A percentile compares a stretch with the other conserved stretches of the same genome.
Conservation (phyloP, 2,329 filamentous ascomycete genomes). For the Aspergillus sp. region DNA sequence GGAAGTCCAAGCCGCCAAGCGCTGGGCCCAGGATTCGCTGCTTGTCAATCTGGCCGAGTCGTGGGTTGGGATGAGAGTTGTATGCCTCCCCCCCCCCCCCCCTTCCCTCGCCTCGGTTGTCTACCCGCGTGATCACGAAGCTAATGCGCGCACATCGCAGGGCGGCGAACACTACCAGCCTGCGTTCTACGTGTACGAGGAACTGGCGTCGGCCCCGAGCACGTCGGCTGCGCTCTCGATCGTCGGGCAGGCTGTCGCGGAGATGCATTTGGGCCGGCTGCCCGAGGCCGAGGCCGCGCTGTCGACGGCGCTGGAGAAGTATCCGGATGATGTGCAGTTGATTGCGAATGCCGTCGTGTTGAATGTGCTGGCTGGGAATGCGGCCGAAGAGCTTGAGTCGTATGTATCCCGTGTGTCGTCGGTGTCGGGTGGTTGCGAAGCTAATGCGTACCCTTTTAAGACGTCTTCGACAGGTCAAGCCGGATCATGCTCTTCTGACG, state of each 20-base stretch:
- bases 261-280: constrained; percentile 78
- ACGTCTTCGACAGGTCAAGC: constrained; percentile 43
- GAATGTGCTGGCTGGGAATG: constrained; percentile 66
- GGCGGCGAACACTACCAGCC: constrained; percentile 94
- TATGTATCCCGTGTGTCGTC: constrained; percentile 36
- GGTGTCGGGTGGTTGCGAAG: background rate
- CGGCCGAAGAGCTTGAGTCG: constrained; percentile 52
- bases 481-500: constrained; percentile 59
- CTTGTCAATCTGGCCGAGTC: constrained; percentile 91
- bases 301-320: constrained; percentile 66
- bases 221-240: constrained; percentile 68
- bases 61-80: constrained; percentile 83
- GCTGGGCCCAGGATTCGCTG: constrained; percentile 91
- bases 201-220: constrained; percentile 78
- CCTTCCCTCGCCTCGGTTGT: background rate
- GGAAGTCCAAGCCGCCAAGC: constrained; percentile 74
- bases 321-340: constrained; percentile 60
- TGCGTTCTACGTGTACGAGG: constrained; percentile 95
- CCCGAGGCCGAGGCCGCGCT: constrained; percentile 85
- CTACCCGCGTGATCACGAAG: too few species aligned
- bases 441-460: constrained; percentile 18
- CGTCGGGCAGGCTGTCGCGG: constrained; percentile 79
- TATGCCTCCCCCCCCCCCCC: constrained; percentile 35
- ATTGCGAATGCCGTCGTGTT: constrained; percentile 78
- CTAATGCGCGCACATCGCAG: too few species aligned